Conservation (phyloP, 1,284 basidiomycete genomes). For the Pascua sp. region DNA sequence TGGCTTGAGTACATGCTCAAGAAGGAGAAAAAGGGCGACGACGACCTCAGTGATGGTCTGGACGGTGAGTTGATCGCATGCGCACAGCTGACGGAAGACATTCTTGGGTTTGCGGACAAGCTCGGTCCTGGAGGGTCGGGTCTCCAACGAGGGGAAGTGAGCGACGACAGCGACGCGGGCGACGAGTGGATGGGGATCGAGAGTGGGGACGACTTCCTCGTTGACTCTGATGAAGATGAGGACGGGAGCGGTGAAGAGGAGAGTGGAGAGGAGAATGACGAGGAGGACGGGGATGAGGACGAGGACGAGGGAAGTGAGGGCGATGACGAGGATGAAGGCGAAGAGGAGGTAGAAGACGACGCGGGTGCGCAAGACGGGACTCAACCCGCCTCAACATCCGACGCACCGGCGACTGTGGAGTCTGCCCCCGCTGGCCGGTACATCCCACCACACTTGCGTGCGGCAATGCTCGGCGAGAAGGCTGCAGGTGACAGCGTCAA, state of each 20-base stretch:
- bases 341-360: slow-evolving; percentile 20
- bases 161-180: slow-evolving; percentile 4
- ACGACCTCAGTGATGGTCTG: slow-evolving; percentile 52
- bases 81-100: slow-evolving; percentile 50
- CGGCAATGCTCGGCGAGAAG: slow-evolving; percentile 44
- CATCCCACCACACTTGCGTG: slow-evolving; percentile 55
- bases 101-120: slow-evolving; percentile 51
- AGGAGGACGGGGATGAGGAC: slow-evolving; percentile 6
- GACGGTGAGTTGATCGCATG: slow-evolving; percentile 57
- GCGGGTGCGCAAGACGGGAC: slow-evolving; percentile 15
- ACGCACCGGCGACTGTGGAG: slow-evolving; percentile 1
- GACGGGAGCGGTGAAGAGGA: slow-evolving; percentile 8
- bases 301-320: slow-evolving; percentile 6
- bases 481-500: slow-evolving; percentile 39
- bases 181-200: slow-evolving; percentile 4
- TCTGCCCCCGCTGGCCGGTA: slow-evolving; percentile 39
- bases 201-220: slow-evolving; percentile 7
- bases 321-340: slow-evolving; percentile 14
- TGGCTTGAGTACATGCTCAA: slow-evolving; percentile 68
- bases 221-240: slow-evolving; percentile 11
- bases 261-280: slow-evolving; percentile 5
- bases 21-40: slow-evolving; percentile 52
- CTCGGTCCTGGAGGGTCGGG: slow-evolving; percentile 34
- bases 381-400: background rate
- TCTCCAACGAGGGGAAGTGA: slow-evolving; percentile 5